Evolutionary conservation across 331 rosid species (phyloP).

Genomic region (Acacia pycnantha): DNA sequence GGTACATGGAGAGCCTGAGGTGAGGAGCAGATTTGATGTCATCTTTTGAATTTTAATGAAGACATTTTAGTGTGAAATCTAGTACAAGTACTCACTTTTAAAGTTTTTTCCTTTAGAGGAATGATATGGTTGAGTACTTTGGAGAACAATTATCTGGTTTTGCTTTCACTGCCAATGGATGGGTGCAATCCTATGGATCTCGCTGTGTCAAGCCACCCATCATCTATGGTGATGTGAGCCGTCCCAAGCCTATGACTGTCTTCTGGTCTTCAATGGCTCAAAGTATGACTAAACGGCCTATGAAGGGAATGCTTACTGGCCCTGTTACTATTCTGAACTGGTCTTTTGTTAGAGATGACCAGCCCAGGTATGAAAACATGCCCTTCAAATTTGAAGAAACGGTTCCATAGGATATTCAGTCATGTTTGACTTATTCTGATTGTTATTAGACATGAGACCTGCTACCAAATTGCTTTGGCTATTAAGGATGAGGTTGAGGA

Average conservation of each 20-base stretch:
- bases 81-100: constrained; percentile 4
- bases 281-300: constrained; percentile 67
- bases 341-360: constrained; percentile 88
- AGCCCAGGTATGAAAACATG: constrained; percentile 61
- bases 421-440: constrained; percentile 9
- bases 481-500: constrained; percentile 99
- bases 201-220: constrained; percentile 90
- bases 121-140: constrained; percentile 93
- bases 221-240: constrained; percentile 90
- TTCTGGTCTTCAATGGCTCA: constrained; percentile 84
- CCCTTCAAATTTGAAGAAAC: constrained; percentile 6
- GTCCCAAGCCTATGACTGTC: constrained; percentile 88
- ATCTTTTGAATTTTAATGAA: neutral
- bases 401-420: neutral
- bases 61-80: neutral
- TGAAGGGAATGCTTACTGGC: constrained; percentile 95
- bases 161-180: constrained; percentile 87
- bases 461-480: constrained; percentile 96
- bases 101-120: constrained; percentile 56
- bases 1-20: constrained; percentile 96
- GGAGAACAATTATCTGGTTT: constrained; percentile 89
- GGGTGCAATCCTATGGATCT: constrained; percentile 93
- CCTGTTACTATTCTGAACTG: constrained; percentile 90
- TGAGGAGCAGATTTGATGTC: constrained; percentile 28
- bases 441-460: constrained; percentile 63